Base-by-base conservation (phyloP, 2,329 filamentous ascomycete genomes). In the Coniella vitis region DNA sequence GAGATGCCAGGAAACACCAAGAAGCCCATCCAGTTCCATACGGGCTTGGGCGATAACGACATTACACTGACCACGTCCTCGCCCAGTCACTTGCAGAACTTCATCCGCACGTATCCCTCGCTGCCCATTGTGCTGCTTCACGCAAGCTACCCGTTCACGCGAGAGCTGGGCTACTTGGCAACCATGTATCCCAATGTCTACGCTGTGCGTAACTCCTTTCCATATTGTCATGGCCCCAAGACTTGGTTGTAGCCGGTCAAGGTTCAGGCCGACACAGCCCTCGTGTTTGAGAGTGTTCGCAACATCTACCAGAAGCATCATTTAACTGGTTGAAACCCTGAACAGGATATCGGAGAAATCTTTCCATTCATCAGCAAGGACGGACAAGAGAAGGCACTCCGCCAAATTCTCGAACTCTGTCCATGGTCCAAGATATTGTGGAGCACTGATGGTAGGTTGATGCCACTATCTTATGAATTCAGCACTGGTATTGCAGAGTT, bases 11-110 rank as follows among this genome's bases (percentile, higher is more conserved):
- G 61, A 3, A 65, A 66, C 1, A 57, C 64, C 49, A 78, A 77
- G 49, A 93, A 91, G 61, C 86, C 87, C 0, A 70, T 94, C 12
- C 88, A 94, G 59, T 86, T 95, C 55, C 88, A 94, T 59, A 93
- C 87, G 0, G 87, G 87, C 0, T 72, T 93, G 0, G 87, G 88
- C 1, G 88, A 93, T 60, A 86, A 83, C 56, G 87, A 93, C 58
- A 84, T 93, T 44, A 77, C 73, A 4, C 69, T 94, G 21, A 69
- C 79, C 3, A 77, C 76, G 44, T 78, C 87, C 0, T 91, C 88
- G 37, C 87, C 89, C 1, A 79, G 86, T 0, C 82, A 86, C 57
- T 68, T 95, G 20, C 87, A 94, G 59, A 68, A 74, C 0, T 78
- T 94, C 50, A 87, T 93, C 56, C 76, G 81, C 35, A 69, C 74